phyloP scores from a whole-genome alignment of 129 eudicot species.

The Tanacetum coccineum region DNA sequence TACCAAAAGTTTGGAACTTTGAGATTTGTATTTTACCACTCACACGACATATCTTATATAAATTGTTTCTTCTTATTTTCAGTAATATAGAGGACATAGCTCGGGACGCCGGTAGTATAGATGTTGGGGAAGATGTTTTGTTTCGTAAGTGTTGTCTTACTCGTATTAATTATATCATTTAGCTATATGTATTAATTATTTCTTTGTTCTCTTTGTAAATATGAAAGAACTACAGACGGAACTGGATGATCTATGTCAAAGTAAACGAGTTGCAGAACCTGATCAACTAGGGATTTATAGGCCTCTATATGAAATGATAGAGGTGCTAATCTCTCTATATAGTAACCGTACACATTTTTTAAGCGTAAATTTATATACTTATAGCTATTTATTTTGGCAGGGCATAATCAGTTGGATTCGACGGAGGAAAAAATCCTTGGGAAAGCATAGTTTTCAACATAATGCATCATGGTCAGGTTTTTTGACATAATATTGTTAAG shows the following conservation, averaged over 20 bases:
- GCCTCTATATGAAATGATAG: conserved; percentile 75
- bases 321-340: conserved; percentile 39
- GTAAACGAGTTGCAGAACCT: conserved; percentile 26
- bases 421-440: conserved; percentile 47
- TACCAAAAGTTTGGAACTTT: conserved; percentile 9
- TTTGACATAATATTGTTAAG: neutral
- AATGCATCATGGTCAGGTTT: conserved; percentile 63
- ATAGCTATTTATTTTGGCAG: conserved; percentile 37
- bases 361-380: conserved; percentile 7
- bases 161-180: neutral
- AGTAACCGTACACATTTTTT: conserved; percentile 7
- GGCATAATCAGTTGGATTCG: conserved; percentile 70
- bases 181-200: neutral
- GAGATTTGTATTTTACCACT: conserved; percentile 12
- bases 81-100: conserved; percentile 93
- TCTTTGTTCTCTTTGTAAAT: conserved; percentile 23
- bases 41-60: conserved; percentile 4
- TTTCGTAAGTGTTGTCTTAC: conserved; percentile 48
- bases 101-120: conserved; percentile 85
- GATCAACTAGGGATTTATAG: conserved; percentile 44
- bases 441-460: conserved; percentile 77
- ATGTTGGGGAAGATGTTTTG: conserved; percentile 69
- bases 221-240: conserved; percentile 67
- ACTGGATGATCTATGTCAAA: conserved; percentile 47
- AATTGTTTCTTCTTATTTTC: conserved; percentile 22